phyloP scores from a whole-genome alignment of 805 yeast genomes.

The Ogataea degrootiae region DNA sequence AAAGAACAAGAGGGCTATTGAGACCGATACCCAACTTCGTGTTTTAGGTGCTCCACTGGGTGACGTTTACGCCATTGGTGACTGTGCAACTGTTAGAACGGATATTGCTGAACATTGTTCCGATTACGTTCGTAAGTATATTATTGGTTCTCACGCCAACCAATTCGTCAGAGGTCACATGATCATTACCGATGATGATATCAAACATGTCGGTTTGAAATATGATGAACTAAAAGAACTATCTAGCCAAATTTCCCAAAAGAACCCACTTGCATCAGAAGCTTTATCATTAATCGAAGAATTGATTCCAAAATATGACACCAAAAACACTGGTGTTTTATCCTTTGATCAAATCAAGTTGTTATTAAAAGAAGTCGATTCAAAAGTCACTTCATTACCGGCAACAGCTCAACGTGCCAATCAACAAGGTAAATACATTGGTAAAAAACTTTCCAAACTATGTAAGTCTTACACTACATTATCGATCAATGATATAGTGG shows the following conservation, averaged over 20 bases:
- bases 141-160: constrained; percentile 38
- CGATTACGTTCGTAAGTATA: constrained; percentile 43
- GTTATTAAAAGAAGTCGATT: constrained; percentile 50
- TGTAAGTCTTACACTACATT: constrained; percentile 42
- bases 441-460: constrained; percentile 51
- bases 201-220: constrained; percentile 42
- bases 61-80: constrained; percentile 69
- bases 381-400: constrained; percentile 62
- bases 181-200: constrained; percentile 46
- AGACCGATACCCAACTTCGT: constrained; percentile 68
- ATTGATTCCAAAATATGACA: constrained; percentile 49
- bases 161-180: constrained; percentile 26
- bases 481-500: constrained; percentile 40
- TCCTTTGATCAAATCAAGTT: constrained; percentile 47
- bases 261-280: constrained; percentile 56
- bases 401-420: constrained; percentile 73
- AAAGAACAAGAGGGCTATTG: constrained; percentile 64
- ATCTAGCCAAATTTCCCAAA: constrained; percentile 41
- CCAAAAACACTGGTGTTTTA: constrained; percentile 42
- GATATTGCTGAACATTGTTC: constrained; percentile 53
- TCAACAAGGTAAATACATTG: constrained; percentile 66
- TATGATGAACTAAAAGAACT: constrained; percentile 46
- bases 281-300: constrained; percentile 48
- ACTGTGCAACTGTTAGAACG: constrained; percentile 63
- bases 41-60: constrained; percentile 65